Base-by-base conservation (phyloP, 2,329 filamentous ascomycete genomes). In the Ampelomyces quisqualis region DNA sequence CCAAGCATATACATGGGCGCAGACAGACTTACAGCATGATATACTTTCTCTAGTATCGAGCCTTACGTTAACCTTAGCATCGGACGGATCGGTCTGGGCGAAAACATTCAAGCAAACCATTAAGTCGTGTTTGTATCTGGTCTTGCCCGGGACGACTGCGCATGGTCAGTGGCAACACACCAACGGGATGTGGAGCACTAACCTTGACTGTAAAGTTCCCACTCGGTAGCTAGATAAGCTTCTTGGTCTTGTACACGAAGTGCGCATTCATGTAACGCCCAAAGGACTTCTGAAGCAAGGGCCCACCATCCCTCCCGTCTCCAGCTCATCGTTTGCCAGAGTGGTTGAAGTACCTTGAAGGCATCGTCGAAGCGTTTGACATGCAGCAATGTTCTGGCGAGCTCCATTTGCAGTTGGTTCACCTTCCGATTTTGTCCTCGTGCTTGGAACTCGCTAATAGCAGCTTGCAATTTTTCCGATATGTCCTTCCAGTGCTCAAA, bases 301-400 rank as follows among this genome's bases (percentile, higher is more conserved):
- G 67, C 59, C 73, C 76, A 80, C 80, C 81, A 84, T n/a, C 76
- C 73, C 55, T 80, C 75, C 29, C 64, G 65, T 31, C 81, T 75
- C 81, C 81, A 84, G n/a, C 68, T 72, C 58, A 78, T 74, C 7
- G 60, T 70, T 27, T 75, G 58, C 80, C 80, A 84, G 1, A 82
- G 57, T 3, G 77, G 71, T 23, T 67, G 67, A 14, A 84, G 67
- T 2, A 77, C 65, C 17, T 71, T 60, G 38, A 78, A 67, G 5
- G 78, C 80, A 31, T 78, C 72, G 4, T 65, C 57, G 64, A 77
- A 81, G 19, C 70, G 70, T 13, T 70, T 73, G 13, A 69, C 68
- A 26, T 72, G 68, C 28, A 80, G 71, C 20, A 80, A 64, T 47
- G 80, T 78, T 43, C 74, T 72, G 1, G 77, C 79, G 14, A 77